Base-by-base conservation (phyloP, 768 basidiomycete genomes). In the Russula griseocarnosa region DNA sequence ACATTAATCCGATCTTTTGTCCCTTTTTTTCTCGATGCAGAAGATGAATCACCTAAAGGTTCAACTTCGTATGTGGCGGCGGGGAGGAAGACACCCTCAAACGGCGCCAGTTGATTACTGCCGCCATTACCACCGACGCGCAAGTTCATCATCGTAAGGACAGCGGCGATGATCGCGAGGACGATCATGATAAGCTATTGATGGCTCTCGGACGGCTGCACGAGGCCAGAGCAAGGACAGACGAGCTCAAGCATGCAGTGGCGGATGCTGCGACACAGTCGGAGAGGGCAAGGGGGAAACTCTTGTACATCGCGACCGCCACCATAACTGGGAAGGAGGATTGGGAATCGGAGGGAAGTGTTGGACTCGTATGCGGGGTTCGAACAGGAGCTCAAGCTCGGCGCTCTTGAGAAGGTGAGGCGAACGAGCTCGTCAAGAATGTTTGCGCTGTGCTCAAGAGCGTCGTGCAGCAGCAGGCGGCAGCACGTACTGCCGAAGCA, bases 231-330 rank as follows among this genome's bases (percentile, higher is more conserved):
- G 47, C 59, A 5, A 55, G 64, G 26, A 65, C 61, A 44, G 55
- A 60, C 30, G 54, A 60, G 64, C 64, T 65, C 10, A 59, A 65
- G 42, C 55, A 38, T 10, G 55, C 60, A 10, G 55, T 65, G n/a
- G 42, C 22, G 1, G 40, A 61, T 16, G 64, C 64, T 5, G 55
- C 55, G 47, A 51, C 59, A 30, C 63, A 65, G 40, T 65, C 63
- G 6, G 63, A 55, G 38, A 36, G 36, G 10, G 63, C 58, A n/a
- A 46, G 53, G 9, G 63, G 60, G 53, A 64, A 64, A 18, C 63
- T 64, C n/a, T 30, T 57, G 42, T 58, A 53, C 34, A 26, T 58
- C 24, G 34, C 62, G 9, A 16, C 55, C 3, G 61, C 28, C 8
- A 46, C 36, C 10, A 49, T 49, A 26, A 28, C 26, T n/a, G 6